phyloP scores from a whole-genome alignment of 192 early-diverging fungal species.

The Backusella sp. region DNA sequence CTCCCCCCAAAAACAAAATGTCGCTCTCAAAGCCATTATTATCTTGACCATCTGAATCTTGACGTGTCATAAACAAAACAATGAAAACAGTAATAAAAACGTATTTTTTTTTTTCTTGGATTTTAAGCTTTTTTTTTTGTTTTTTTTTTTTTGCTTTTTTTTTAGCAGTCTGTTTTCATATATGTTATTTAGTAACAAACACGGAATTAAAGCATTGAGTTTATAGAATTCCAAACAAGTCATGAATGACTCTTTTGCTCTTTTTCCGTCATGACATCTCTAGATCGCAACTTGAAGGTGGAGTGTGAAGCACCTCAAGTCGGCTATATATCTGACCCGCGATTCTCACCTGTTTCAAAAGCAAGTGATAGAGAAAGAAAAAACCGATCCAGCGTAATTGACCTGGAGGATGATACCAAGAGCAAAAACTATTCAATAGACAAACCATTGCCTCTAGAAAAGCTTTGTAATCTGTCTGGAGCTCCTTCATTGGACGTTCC shows the following conservation, averaged over 20 bases:
- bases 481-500: neutral
- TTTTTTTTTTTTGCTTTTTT: neutral
- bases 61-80: neutral
- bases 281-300: neutral
- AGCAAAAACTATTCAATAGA: neutral
- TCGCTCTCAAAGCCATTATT: neutral
- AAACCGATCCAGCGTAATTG: neutral
- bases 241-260: neutral
- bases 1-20: neutral
- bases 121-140: neutral
- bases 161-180: neutral
- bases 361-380: neutral
- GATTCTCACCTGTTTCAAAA: neutral
- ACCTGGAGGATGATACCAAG: neutral
- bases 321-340: neutral
- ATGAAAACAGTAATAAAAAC: neutral
- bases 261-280: neutral
- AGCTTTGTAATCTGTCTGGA: neutral
- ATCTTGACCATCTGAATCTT: constrained; percentile 1
- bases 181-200: constrained; percentile 1
- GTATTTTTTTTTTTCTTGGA: neutral
- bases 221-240: constrained; percentile 3
- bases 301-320: neutral
- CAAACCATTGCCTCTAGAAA: neutral
- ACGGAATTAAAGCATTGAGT: constrained; percentile 5